Percentiles rank a stretch among this genome's conserved stretches.
phyloP scores from a whole-genome alignment of 768 basidiomycete genomes.

The Cyclocybe aegerita region DNA sequence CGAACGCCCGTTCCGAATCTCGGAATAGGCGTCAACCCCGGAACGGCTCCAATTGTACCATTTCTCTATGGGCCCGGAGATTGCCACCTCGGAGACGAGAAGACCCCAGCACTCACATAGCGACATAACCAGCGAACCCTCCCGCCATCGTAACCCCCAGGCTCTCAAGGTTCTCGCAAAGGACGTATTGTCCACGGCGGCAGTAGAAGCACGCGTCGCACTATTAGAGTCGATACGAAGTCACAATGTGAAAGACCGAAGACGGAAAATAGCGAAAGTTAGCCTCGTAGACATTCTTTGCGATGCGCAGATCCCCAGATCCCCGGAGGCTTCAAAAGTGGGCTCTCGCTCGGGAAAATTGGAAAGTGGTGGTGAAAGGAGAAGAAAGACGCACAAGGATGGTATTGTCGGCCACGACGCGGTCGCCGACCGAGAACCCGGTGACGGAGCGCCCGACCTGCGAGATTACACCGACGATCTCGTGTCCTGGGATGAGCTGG shows the following conservation, averaged over 20 bases:
- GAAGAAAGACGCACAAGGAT: constrained; percentile 48
- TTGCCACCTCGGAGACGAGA: background rate
- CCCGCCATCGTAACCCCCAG: constrained; percentile 80
- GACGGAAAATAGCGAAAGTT: constrained; percentile 3
- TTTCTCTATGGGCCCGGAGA: background rate
- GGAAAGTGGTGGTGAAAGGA: background rate
- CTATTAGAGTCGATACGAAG: constrained; percentile 30
- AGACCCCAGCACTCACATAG: constrained; percentile 52
- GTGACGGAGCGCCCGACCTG: constrained; percentile 76
- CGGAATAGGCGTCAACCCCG: background rate
- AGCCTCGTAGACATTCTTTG: no score
- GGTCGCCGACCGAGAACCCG: constrained; percentile 77
- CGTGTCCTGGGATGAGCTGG: constrained; percentile 46
- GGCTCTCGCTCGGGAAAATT: background rate
- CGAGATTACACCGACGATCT: constrained; percentile 70
- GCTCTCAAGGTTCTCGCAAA: constrained; percentile 87
- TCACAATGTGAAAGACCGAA: constrained; percentile 5
- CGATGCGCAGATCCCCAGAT: no score
- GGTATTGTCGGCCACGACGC: constrained; percentile 77
- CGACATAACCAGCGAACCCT: constrained; percentile 88
- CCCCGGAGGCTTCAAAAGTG: no score
- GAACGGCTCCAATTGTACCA: no score
- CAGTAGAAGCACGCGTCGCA: constrained; percentile 88
- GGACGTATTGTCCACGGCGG: constrained; percentile 71
- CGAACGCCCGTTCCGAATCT: background rate